Base-by-base conservation (phyloP, 495 filamentous ascomycete genomes). In the Aspergillus sclerotiicarbonarius region DNA sequence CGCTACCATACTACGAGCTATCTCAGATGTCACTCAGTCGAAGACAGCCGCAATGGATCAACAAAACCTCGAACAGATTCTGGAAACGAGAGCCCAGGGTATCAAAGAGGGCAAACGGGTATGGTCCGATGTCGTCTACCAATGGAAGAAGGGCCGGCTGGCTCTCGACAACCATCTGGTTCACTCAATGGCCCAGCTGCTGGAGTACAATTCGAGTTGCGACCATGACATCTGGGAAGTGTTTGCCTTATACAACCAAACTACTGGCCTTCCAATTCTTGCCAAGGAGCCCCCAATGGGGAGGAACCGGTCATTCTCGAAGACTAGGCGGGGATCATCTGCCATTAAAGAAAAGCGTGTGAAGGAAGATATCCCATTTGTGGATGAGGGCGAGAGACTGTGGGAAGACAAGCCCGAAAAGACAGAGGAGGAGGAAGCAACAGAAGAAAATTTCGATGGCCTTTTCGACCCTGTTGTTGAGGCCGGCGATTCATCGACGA, bases 41-140 rank as follows among this genome's bases (percentile, higher is more conserved):
- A 63, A 72, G 29, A 53, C 75, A 6, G 46, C 53, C 1, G 63
- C 60, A 5, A 64, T 74, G 39, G 52, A 69, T 35, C 56, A 62
- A 47, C 53, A 54, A 29, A 58, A 77, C 15, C 60, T 74, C 47
- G 73, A 80, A 2, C 67, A 75, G 30, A 73, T 71, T 5, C 59
- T 65, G 4, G 66, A 65, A 39, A 66, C 64, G 49, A 68, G 67
- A 47, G 60, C 64, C 2, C 65, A 65, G 29, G 67, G 76, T 66
- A 62, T 86, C 51, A 58, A 80, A 49, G 74, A 93, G 59, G 88
- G 81, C 1, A 83, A 86, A 53, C 73, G 77, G 10, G 72, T 97
- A 21, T 98, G 94, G 94, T 74, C 81, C n/a, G 90, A 94, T 62
- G 76, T 96, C 21, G 69, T 89, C 10, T 71, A 76, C 18, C 83